Evolutionary conservation across 164 flowering plant species (phyloP).

Genomic region (Echeveria elegans): DNA sequence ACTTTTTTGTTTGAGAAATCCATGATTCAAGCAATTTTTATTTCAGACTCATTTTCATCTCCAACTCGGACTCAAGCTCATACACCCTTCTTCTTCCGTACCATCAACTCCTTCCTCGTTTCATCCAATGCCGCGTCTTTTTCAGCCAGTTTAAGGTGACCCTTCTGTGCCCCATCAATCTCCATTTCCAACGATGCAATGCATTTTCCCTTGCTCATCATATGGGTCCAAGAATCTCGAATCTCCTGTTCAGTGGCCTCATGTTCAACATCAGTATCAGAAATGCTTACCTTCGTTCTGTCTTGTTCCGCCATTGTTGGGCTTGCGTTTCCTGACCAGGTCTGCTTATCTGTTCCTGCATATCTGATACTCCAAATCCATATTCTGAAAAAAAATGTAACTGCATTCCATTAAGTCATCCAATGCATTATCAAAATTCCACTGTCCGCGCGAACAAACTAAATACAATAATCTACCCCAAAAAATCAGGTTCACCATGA

Average conservation of each 20-base stretch:
- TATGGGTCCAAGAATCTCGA: slow-evolving; percentile 25
- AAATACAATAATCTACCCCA: too few relatives aligned
- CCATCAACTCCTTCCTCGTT: slow-evolving; percentile 26
- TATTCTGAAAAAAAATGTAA: too few relatives aligned
- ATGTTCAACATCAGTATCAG: slow-evolving; percentile 23
- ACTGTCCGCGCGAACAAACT: too few relatives aligned
- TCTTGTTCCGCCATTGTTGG: slow-evolving; percentile 23
- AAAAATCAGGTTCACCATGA: too few relatives aligned
- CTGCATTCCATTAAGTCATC: too few relatives aligned
- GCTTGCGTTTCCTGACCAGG: slow-evolving; percentile 30
- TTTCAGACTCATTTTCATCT: slow-evolving; percentile 34
- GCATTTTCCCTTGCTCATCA: slow-evolving; percentile 20
- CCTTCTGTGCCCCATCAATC: slow-evolving; percentile 20
- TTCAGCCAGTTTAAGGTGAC: slow-evolving; percentile 20
- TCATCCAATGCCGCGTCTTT: slow-evolving; percentile 17
- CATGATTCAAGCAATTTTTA: slow-evolving; percentile 29
- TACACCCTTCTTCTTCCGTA: slow-evolving; percentile 19
- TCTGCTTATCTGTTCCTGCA: slow-evolving; percentile 29
- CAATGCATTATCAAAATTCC: too few relatives aligned
- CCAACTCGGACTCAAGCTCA: slow-evolving; percentile 32
- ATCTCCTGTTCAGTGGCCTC: slow-evolving; percentile 17
- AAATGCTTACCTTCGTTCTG: slow-evolving; percentile 16
- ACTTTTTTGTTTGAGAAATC: slow-evolving; percentile 33
- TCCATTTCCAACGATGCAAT: slow-evolving; percentile 21
- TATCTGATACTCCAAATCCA: slow-evolving; percentile 5